These are phyloP conservation scores for Melampsora americana DNA, from an alignment of 1,284 basidiomycete species.

Conservation along the genomic window DNA sequence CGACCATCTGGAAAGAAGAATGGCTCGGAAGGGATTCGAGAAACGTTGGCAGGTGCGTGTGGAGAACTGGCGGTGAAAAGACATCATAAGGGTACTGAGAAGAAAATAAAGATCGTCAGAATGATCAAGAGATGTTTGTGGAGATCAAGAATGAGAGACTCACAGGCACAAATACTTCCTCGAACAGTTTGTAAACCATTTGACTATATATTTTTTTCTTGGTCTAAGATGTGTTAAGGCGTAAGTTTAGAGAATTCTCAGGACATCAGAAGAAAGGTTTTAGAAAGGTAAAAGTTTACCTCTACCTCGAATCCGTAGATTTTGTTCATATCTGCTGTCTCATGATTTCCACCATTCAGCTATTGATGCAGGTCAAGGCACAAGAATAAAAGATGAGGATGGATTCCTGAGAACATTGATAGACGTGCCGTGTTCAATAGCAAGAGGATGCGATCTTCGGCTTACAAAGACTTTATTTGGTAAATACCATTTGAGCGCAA, in stretches of 20 bases:
- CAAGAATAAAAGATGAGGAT: neutral
- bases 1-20: conserved; percentile 64
- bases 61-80: conserved; percentile 71
- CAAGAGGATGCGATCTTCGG: conserved; percentile 40
- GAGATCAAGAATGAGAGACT: conserved; percentile 53
- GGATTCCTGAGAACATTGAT: neutral
- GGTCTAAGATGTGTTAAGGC: conserved; percentile 36
- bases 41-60: conserved; percentile 57
- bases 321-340: conserved; percentile 79
- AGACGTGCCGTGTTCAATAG: neutral
- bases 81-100: conserved; percentile 80
- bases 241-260: too few species aligned
- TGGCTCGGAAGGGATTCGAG: conserved; percentile 53
- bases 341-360: conserved; percentile 94
- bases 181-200: conserved; percentile 68
- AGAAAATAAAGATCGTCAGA: neutral
- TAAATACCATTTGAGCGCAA: conserved; percentile 81
- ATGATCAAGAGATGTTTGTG: neutral
- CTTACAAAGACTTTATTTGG: conserved; percentile 25
- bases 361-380: conserved; percentile 63
- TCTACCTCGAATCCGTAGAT: conserved; percentile 96
- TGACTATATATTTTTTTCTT: conserved; percentile 44
- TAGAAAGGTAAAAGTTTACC: conserved; percentile 89
- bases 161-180: conserved; percentile 84
- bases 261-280: conserved; percentile 62